A percentile compares a stretch with the other conserved stretches of the same genome.
phyloP scores from a whole-genome alignment of 2,329 filamentous ascomycete genomes.

The Xylariaceae sp. region DNA sequence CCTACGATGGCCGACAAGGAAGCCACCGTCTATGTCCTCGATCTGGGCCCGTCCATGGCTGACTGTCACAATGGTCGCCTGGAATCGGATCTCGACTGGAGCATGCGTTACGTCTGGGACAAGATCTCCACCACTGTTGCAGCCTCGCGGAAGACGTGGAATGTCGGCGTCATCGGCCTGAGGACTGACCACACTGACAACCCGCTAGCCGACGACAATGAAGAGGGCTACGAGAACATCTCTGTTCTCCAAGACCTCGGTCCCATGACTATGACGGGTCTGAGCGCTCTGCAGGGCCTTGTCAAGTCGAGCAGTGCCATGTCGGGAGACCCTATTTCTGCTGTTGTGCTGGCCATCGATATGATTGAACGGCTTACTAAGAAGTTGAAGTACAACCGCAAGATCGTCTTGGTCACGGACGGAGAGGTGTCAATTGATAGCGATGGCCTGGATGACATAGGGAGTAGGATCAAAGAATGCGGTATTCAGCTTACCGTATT shows the following conservation, averaged over 20 bases:
- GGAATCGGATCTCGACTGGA: conserved; percentile 80
- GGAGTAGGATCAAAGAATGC: conserved; percentile 64
- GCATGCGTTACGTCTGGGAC: conserved; percentile 91
- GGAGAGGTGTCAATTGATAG: conserved; percentile 65
- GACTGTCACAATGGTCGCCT: conserved; percentile 60
- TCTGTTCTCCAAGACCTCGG: conserved; percentile 65
- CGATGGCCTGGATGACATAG: conserved; percentile 63
- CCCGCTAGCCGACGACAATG: conserved; percentile 56
- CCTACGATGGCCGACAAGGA: conserved; percentile 81
- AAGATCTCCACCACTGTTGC: conserved; percentile 70
- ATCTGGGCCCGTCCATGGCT: conserved; percentile 81
- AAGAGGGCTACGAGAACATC: conserved; percentile 74
- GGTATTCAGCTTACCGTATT: conserved; percentile 73
- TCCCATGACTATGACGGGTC: conserved; percentile 55
- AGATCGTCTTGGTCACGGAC: conserved; percentile 81
- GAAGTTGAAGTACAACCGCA: conserved; percentile 72
- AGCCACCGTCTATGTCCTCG: conserved; percentile 84
- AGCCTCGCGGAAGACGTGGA: conserved; percentile 62
- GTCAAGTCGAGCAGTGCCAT: conserved; percentile 62
- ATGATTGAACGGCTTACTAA: conserved; percentile 78
- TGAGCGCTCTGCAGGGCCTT: conserved; percentile 55
- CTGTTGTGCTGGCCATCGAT: conserved; percentile 75
- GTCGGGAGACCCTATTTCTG: conserved; percentile 77
- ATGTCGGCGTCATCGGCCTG: conserved; percentile 73
- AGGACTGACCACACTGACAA: conserved; percentile 73